A percentile compares a stretch with the other conserved stretches of the same genome.
Evolutionary conservation across 2,329 filamentous ascomycete genomes (phyloP).

Genomic region (Fusarium newnesense): DNA sequence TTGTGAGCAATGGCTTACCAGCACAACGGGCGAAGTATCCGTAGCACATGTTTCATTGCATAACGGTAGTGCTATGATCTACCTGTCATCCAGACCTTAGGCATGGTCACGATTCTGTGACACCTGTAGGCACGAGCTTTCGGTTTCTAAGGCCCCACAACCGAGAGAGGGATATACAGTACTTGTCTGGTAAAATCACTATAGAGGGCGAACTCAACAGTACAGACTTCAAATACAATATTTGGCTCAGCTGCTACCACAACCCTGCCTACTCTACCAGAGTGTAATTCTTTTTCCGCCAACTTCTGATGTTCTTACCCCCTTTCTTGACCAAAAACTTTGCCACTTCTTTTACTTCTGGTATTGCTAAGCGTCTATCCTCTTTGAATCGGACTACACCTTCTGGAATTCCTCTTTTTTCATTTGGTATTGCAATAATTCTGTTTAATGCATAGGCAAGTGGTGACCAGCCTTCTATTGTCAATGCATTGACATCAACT

Average conservation of each 20-base stretch:
- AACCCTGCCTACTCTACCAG: not conserved
- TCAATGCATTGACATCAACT: not conserved
- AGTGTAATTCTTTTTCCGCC: not conserved
- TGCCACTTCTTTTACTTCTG: no score
- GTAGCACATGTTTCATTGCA: not conserved
- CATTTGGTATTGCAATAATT: no score
- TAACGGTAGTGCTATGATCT: not conserved
- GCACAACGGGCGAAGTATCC: accelerated
- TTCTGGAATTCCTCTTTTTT: no score
- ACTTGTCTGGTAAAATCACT: no score
- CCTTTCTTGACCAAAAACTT: not conserved
- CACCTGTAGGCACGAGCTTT: no score
- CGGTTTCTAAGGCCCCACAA: no score
- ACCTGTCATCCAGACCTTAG: not conserved
- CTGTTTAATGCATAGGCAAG: not conserved
- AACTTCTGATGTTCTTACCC: not conserved
- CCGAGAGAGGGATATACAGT: no score
- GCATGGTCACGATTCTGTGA: not conserved
- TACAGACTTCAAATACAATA: no score
- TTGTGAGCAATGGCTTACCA: not conserved
- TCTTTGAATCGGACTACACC: no score
- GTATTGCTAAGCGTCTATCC: no score
- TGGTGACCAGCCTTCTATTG: not conserved
- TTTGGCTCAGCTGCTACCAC: no score
- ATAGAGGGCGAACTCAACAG: no score